Evolutionary conservation across 1,139 yeast genomes (phyloP).

Genomic region (Debaryomyces udenii): DNA sequence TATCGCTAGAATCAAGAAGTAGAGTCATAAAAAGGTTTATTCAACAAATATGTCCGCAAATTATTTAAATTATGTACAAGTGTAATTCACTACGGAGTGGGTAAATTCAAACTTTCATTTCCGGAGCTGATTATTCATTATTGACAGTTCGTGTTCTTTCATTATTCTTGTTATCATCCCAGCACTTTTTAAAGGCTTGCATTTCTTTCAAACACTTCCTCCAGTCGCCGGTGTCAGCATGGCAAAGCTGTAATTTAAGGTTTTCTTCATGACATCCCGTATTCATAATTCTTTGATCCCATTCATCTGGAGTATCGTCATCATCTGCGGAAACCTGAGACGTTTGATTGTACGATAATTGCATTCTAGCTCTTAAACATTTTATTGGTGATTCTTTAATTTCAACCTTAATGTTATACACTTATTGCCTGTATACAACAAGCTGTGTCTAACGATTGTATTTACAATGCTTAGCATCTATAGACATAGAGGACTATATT

Average conservation of each 20-base stretch:
- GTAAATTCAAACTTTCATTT: too few species aligned
- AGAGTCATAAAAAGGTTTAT: too few species aligned
- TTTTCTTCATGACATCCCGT: constrained; percentile 80
- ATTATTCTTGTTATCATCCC: constrained; percentile 63
- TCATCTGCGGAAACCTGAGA: constrained; percentile 17
- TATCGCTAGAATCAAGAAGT: too few species aligned
- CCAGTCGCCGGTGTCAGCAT: constrained; percentile 84
- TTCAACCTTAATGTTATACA: background rate
- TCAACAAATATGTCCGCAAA: too few species aligned
- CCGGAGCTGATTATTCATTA: constrained; percentile 34
- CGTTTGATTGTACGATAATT: constrained; percentile 1
- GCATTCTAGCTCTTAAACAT: background rate
- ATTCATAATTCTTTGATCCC: constrained; percentile 71
- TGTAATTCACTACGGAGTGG: background rate
- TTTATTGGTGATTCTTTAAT: too few species aligned
- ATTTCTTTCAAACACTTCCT: constrained; percentile 68
- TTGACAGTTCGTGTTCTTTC: constrained; percentile 55
- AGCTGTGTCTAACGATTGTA: too few species aligned
- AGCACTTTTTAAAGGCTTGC: constrained; percentile 68
- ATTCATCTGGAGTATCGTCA: constrained; percentile 69
- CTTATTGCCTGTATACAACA: background rate
- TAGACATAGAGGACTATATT: constrained; percentile 7
- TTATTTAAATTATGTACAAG: background rate
- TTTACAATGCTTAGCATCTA: background rate
- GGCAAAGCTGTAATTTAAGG: constrained; percentile 67